Conservation (phyloP, 805 yeast species). For the Sugiyamaella qingdaonensis region DNA sequence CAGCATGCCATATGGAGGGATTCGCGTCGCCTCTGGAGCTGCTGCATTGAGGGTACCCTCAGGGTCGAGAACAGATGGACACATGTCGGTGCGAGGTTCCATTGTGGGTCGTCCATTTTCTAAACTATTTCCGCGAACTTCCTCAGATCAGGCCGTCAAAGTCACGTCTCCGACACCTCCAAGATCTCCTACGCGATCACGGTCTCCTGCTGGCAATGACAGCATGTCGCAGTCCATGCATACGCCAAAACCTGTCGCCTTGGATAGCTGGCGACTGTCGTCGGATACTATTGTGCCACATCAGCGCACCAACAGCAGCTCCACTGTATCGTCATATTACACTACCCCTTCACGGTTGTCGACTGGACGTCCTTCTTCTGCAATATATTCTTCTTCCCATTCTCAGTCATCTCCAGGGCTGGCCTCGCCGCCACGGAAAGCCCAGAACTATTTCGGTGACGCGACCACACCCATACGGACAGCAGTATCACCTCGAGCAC, state of each 20-base stretch:
- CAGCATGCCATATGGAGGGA: not conserved
- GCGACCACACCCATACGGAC: too few relatives aligned
- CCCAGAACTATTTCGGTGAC: conserved; percentile 6
- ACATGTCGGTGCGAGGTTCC: not conserved
- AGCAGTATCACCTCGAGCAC: too few relatives aligned
- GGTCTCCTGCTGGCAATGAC: too few relatives aligned
- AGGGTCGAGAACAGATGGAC: not conserved
- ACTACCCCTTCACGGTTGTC: not conserved
- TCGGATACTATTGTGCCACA: not conserved
- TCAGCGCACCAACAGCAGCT: not conserved
- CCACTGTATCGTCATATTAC: not conserved
- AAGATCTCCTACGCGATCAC: not conserved
- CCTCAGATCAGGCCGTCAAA: not conserved
- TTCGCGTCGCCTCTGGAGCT: conserved; percentile 1
- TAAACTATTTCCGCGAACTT: not conserved
- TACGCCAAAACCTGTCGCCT: too few relatives aligned
- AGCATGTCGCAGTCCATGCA: too few relatives aligned
- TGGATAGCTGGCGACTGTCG: not conserved
- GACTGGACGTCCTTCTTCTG: not conserved
- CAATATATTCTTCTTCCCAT: not conserved
- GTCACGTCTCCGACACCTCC: not conserved
- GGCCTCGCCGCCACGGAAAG: not conserved
- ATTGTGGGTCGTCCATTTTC: not conserved
- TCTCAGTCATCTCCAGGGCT: not conserved
- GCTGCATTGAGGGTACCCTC: not conserved